A percentile compares a stretch with the other conserved stretches of the same genome.
These are phyloP conservation scores for Phytopythium delawarense DNA, from an alignment of 352 stramenopile genomes.

Conservation along the genomic window DNA sequence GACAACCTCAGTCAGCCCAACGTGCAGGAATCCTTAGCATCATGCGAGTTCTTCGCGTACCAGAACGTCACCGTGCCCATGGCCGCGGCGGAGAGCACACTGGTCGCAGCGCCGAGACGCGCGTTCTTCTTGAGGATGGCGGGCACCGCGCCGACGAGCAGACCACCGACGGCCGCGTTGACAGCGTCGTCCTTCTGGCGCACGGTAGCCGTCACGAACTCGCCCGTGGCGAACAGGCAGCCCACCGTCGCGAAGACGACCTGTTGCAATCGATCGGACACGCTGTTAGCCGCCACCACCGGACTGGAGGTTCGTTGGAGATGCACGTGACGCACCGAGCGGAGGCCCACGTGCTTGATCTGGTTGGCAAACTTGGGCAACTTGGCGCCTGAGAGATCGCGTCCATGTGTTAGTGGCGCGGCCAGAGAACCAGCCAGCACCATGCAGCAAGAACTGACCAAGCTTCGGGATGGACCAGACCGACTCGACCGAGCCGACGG, in stretches of 20 bases:
- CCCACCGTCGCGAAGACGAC: slow-evolving; percentile 68
- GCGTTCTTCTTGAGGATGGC: slow-evolving; percentile 77
- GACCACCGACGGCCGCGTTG: slow-evolving; percentile 65
- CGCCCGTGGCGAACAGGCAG: slow-evolving; percentile 59
- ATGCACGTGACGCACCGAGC: slow-evolving; percentile 40
- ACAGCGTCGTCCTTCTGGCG: slow-evolving; percentile 67
- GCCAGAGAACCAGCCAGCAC: neutral
- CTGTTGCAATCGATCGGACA: slow-evolving; percentile 16
- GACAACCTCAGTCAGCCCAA: slow-evolving; percentile 6
- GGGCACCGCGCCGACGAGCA: slow-evolving; percentile 60
- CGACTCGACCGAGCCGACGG: slow-evolving; percentile 73
- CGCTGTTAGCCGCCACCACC: neutral
- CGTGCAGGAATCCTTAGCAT: neutral
- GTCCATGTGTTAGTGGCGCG: too few species aligned
- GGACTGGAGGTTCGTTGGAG: too few species aligned
- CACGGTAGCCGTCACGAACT: slow-evolving; percentile 59
- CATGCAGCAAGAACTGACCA: slow-evolving; percentile 29
- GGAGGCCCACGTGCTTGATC: slow-evolving; percentile 72
- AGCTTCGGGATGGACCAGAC: slow-evolving; percentile 88
- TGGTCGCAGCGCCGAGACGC: slow-evolving; percentile 46
- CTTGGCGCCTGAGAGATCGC: slow-evolving; percentile 41
- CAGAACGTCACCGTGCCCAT: slow-evolving; percentile 67
- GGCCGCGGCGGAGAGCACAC: slow-evolving; percentile 32
- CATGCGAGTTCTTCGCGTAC: slow-evolving; percentile 20
- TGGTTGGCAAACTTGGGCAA: slow-evolving; percentile 80